Evolutionary conservation across 2,329 filamentous ascomycete species (phyloP).

Genomic region (Aspergillus carbonarius): DNA sequence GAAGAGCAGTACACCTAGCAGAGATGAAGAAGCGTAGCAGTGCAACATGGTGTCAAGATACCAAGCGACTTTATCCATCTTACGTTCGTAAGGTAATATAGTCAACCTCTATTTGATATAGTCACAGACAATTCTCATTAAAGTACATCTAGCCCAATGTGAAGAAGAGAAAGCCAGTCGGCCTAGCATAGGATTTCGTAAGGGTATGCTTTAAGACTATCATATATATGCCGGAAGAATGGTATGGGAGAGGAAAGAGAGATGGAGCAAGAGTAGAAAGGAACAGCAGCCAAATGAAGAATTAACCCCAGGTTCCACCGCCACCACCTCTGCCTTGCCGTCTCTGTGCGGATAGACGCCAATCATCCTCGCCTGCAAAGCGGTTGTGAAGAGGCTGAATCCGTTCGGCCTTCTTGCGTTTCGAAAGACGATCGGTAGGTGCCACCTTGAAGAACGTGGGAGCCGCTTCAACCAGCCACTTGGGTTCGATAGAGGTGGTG

Average conservation of each 20-base stretch:
- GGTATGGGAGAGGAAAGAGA: not conserved
- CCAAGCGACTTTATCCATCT: too few species aligned
- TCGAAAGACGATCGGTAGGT: conserved; percentile 78
- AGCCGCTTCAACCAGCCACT: conserved; percentile 91
- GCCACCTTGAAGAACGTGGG: conserved; percentile 99
- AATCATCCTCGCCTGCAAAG: conserved; percentile 89
- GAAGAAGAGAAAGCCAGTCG: not conserved
- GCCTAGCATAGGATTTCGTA: not conserved
- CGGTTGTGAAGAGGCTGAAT: conserved; percentile 95
- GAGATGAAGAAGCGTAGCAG: too few species aligned
- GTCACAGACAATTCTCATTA: not conserved
- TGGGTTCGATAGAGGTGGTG: conserved; percentile 90
- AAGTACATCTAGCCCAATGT: not conserved
- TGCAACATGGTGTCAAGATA: too few species aligned
- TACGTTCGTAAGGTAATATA: not conserved
- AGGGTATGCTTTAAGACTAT: conserved; percentile 11
- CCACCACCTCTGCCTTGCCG: conserved; percentile 80
- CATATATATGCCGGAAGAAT: conserved; percentile 5
- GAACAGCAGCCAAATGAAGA: conserved; percentile 1
- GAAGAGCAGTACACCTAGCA: too few species aligned
- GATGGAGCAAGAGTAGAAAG: not conserved
- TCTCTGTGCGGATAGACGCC: conserved; percentile 85
- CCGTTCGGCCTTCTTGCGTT: conserved; percentile 88
- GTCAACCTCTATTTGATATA: not conserved
- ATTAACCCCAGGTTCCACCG: conserved; percentile 82